Conservation (phyloP, 2,329 filamentous ascomycete species). For the Aschersonia sp. region DNA sequence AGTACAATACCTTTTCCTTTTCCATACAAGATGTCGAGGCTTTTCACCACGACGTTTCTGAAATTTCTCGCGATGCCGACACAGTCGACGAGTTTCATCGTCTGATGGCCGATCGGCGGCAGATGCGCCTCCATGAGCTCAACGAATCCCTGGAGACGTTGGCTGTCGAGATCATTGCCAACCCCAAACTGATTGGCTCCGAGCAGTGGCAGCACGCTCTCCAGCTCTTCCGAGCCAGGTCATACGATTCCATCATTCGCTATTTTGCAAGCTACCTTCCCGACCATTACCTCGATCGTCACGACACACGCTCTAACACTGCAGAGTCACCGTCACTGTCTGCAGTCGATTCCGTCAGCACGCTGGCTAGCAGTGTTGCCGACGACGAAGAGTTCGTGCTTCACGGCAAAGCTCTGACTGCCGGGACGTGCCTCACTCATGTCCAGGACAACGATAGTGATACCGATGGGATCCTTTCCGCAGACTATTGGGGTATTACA, state of each 20-base stretch:
- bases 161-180: constrained; percentile 46
- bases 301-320: constrained; percentile 15
- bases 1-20: constrained; percentile 44
- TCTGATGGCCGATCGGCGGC: constrained; percentile 37
- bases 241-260: constrained; percentile 44
- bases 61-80: constrained; percentile 36
- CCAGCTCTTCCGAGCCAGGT: constrained; percentile 44
- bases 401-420: constrained; percentile 24
- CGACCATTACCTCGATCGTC: constrained; percentile 28
- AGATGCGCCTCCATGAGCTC: constrained; percentile 38
- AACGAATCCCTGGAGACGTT: constrained; percentile 41
- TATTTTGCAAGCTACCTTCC: constrained; percentile 47
- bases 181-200: constrained; percentile 42
- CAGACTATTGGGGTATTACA: no score
- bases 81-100: constrained; percentile 39
- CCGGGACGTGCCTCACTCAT: constrained; percentile 21
- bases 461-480: no score
- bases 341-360: constrained; percentile 22
- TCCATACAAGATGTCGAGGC: constrained; percentile 44
- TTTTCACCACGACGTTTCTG: constrained; percentile 47
- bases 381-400: constrained; percentile 19
- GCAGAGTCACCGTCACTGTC: constrained; percentile 21
- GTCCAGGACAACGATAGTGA: no score
- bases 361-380: constrained; percentile 21
- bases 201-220: constrained; percentile 44